Base-by-base conservation (phyloP, 2,329 filamentous ascomycete species). In the Botryosphaeria dothidea region DNA sequence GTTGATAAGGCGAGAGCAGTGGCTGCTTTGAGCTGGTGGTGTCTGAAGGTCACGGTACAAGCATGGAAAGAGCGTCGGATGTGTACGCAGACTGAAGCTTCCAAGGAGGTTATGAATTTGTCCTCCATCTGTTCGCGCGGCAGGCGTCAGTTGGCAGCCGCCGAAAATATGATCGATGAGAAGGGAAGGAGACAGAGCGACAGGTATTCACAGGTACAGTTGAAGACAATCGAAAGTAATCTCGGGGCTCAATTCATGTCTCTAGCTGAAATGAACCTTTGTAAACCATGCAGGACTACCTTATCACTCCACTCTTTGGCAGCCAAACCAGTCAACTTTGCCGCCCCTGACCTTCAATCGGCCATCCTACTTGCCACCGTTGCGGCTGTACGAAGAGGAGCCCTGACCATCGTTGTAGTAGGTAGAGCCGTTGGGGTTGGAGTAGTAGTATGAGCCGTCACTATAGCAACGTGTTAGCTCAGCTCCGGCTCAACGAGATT, bases 381-480 rank as follows among this genome's bases (percentile, higher is more conserved):
- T 31, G 9, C 71, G 62, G 5, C 43, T 74, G 65, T 78, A 79
- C 3, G 25, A 69, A 3, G 73, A 66, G n/a, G 67, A 48, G 1
- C 77, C 77, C 25, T 70, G 69, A 7, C 77, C 76, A 31, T 71
- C 38, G 65, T 79, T 78, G 70, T 78, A 73, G 69, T 79, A 79
- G 1, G 72, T 78, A 7, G 72, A 75, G 54, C 76, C 75, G 49
- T 77, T 73, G n/a, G 75, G 68, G 65, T 78, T 79, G 65, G 68
- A 73, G 67, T 77, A 77, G 67, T 77, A 78, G 69, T 78, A 78
- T 15, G 70, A 74, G 13, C 75, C 77, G 67, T 70, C 13, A 4
- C 62, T 65, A 36, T 25, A 6, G 19, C 13, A 45, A 25, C 31
- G 7, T 11, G 2, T 34, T 34, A 43, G 27, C 46, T 7, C 51